Evolutionary conservation across 306 rosid species (phyloP), one percentile per base, ranked within the genome.

Genomic region (Ormosia emarginata): DNA sequence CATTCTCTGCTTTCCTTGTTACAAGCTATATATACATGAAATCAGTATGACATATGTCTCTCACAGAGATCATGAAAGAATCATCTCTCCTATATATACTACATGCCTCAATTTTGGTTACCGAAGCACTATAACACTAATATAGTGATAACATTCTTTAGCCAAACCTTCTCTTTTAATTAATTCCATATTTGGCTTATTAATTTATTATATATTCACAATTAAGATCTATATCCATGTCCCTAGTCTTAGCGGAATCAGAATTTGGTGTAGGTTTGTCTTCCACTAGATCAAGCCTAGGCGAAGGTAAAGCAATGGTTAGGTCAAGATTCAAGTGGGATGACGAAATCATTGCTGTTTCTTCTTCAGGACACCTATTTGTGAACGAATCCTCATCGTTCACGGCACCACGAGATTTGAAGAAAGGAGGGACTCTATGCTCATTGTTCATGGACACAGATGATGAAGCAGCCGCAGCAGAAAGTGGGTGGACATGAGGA

Each of bases 271-370:
- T 30, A 2, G 68, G 46, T 29, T 74, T 74, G 47, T 78, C 77
- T 43, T 78, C 72, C 53, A 34, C 77, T 34, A 18, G 33, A 24
- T 36, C 37, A 43, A 80, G 41, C 14, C 32, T 14, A 15, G 84
- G 58, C 2, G 80, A 65, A 82, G 91, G 90, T 63, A 88, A 86
- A 13, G 94, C 94, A 80, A 90, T 90, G 62, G 87, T 80, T 67
- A 90, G 81, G 33, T 90, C 90, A 53, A 90, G 94, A 86, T 90
- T 88, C 83, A 90, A 70, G 36, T 71, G 67, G 2, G 87, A 34
- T 12, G 89, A 71, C 0, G 55, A 40, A 53, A 61, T 34, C 40
- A 46, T 59, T n/a, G 39, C 0, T 11, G 78, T 78, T 81, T 79
- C 85, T 43, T 84, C 73, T 75, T 69, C 87, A 24, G 29, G 40